Evolutionary conservation across 768 basidiomycete species (phyloP).

Genomic region (Floccularia luteovirens): DNA sequence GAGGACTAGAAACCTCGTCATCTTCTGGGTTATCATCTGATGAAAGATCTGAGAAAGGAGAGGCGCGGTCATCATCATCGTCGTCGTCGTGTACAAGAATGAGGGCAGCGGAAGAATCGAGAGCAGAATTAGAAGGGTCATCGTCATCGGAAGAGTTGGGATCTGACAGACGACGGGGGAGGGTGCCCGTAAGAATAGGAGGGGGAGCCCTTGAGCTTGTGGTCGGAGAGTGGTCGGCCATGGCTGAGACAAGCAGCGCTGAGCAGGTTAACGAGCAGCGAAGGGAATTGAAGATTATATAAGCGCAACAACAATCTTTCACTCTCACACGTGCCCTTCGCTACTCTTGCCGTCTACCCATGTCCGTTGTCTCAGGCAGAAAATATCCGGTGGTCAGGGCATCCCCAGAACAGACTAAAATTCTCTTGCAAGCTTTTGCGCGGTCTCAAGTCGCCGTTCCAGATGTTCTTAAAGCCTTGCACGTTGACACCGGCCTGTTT

Average conservation of each 20-base stretch:
- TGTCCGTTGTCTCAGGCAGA: too few species aligned
- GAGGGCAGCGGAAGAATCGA: slow-evolving; percentile 44
- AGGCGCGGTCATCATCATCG: slow-evolving; percentile 25
- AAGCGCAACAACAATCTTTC: too few species aligned
- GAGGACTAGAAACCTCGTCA: slow-evolving; percentile 36
- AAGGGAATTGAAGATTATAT: too few species aligned
- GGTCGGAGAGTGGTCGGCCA: neutral
- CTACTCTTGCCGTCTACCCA: too few species aligned
- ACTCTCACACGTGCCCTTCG: too few species aligned
- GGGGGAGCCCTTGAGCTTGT: neutral
- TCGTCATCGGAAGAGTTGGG: slow-evolving; percentile 1
- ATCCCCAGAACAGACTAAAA: too few species aligned
- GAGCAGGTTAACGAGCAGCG: too few species aligned
- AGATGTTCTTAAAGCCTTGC: too few species aligned
- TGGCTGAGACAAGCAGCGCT: neutral
- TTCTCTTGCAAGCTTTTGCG: too few species aligned
- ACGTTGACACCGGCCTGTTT: too few species aligned
- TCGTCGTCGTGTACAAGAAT: slow-evolving; percentile 56
- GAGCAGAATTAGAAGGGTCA: slow-evolving; percentile 18
- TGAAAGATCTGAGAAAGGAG: slow-evolving; percentile 29
- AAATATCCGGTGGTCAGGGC: too few species aligned
- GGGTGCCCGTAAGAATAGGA: neutral
- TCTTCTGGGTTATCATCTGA: slow-evolving; percentile 35
- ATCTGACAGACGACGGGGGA: neutral
- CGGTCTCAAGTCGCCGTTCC: too few species aligned